A percentile compares a stretch with the other conserved stretches of the same genome.
Evolutionary conservation across 2,329 filamentous ascomycete species (phyloP).

Genomic region (Aspergillus thermomutatus): DNA sequence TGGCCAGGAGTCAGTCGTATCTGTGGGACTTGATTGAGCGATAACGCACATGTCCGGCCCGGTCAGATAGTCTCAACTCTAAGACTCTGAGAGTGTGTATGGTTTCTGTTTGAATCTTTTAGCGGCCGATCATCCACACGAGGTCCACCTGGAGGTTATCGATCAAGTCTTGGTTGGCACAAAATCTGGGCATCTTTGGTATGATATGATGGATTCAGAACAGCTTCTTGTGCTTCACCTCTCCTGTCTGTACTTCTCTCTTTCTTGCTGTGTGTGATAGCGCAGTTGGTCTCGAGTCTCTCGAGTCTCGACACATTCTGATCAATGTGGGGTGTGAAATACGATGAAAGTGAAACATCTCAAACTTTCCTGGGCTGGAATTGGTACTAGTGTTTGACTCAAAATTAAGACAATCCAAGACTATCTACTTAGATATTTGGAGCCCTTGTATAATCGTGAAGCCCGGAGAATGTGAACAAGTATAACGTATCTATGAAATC

Average conservation of each 20-base stretch:
- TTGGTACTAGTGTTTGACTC: neutral
- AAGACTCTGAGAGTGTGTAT: neutral
- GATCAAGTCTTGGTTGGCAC: neutral
- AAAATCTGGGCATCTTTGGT: constrained; percentile 1
- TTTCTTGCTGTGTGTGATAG: neutral
- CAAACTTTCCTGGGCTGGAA: neutral
- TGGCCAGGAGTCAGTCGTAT: neutral
- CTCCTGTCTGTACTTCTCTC: constrained; percentile 16
- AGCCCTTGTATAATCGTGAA: too few relatives aligned
- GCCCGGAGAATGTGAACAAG: neutral
- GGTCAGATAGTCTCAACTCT: neutral
- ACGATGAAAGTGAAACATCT: neutral
- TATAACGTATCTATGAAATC: neutral
- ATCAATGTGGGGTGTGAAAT: neutral
- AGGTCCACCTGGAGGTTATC: constrained; percentile 5
- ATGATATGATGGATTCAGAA: constrained; percentile 10
- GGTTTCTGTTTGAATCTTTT: constrained; percentile 2
- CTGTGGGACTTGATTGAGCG: neutral
- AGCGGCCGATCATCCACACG: constrained; percentile 23
- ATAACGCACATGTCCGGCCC: neutral
- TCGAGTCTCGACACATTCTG: neutral
- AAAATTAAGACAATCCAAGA: neutral
- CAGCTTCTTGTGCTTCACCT: neutral
- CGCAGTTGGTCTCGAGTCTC: neutral
- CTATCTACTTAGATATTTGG: too few relatives aligned